Percentiles rank a stretch among this genome's conserved stretches.
Evolutionary conservation across 1,284 basidiomycete species (phyloP).

Genomic region (Ceratobasidium sp.): DNA sequence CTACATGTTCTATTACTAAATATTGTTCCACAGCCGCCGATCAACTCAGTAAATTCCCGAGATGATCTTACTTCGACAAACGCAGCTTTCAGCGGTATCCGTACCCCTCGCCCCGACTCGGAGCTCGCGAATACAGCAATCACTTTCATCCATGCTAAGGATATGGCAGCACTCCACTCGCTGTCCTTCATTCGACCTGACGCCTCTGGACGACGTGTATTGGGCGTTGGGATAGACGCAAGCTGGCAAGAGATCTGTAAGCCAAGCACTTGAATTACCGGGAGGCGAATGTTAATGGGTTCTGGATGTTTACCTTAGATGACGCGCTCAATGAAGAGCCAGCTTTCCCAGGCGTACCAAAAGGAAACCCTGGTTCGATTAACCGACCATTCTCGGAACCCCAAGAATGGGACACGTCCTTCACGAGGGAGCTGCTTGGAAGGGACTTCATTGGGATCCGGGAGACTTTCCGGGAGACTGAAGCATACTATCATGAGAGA

Average conservation of each 20-base stretch:
- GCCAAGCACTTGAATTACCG: not conserved
- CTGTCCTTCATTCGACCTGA: not conserved
- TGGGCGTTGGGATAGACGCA: constrained; percentile 1
- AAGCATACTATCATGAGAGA: constrained; percentile 26
- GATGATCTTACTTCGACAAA: constrained; percentile 22
- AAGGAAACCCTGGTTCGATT: constrained; percentile 35
- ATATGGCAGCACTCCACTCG: constrained; percentile 20
- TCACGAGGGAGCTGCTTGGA: constrained; percentile 13
- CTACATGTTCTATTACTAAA: not conserved
- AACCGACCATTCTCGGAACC: constrained; percentile 4
- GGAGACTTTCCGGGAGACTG: constrained; percentile 36
- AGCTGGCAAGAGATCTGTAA: constrained; percentile 40
- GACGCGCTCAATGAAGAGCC: constrained; percentile 30
- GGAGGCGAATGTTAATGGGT: not conserved
- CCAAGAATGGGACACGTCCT: constrained; percentile 17
- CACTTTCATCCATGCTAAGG: constrained; percentile 22
- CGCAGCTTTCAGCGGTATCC: not conserved
- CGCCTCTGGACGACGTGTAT: constrained; percentile 1
- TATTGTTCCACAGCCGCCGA: constrained; percentile 10
- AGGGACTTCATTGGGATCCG: constrained; percentile 29
- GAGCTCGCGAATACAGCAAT: not conserved
- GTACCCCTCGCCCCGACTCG: constrained; percentile 14
- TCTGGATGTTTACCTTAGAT: constrained; percentile 1
- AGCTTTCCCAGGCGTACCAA: constrained; percentile 44
- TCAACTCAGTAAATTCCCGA: constrained; percentile 6